These are phyloP conservation scores for Neoboletus brunneissimus DNA, from an alignment of 768 basidiomycete species.

Conservation along the genomic window DNA sequence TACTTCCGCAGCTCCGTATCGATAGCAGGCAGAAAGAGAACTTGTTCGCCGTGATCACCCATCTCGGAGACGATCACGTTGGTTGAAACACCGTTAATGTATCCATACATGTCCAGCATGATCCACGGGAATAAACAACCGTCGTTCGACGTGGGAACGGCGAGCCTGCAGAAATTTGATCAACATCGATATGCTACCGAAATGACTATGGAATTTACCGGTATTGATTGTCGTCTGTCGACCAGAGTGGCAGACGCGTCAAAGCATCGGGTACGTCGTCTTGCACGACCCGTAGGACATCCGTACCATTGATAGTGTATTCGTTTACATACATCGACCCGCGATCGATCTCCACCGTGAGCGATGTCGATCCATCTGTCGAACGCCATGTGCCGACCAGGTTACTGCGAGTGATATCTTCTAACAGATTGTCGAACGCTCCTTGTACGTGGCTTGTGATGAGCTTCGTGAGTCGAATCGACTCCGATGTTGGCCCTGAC, in stretches of 20 bases:
- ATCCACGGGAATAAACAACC: constrained; percentile 25
- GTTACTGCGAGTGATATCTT: constrained; percentile 22
- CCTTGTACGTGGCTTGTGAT: constrained; percentile 34
- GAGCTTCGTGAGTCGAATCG: constrained; percentile 32
- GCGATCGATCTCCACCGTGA: constrained; percentile 31
- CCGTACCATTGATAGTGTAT: constrained; percentile 33
- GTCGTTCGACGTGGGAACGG: constrained; percentile 9
- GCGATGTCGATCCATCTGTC: constrained; percentile 24
- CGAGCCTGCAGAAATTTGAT: constrained; percentile 11
- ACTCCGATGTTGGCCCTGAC: constrained; percentile 37
- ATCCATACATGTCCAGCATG: constrained; percentile 23
- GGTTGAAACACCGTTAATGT: constrained; percentile 23
- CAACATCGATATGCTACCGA: neutral
- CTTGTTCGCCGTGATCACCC: neutral
- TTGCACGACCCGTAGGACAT: constrained; percentile 37
- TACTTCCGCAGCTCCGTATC: constrained; percentile 10
- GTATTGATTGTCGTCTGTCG: constrained; percentile 40
- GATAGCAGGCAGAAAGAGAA: constrained; percentile 16
- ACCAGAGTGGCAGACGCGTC: constrained; percentile 31
- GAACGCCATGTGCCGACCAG: constrained; percentile 38
- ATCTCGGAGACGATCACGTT: constrained; percentile 12
- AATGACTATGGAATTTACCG: constrained; percentile 19
- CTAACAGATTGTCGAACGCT: constrained; percentile 34
- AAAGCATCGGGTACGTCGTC: neutral
- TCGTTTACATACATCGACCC: constrained; percentile 31